phyloP scores from a whole-genome alignment of 169 alveolate genomes.

The Plasmodium billcollinsi region DNA sequence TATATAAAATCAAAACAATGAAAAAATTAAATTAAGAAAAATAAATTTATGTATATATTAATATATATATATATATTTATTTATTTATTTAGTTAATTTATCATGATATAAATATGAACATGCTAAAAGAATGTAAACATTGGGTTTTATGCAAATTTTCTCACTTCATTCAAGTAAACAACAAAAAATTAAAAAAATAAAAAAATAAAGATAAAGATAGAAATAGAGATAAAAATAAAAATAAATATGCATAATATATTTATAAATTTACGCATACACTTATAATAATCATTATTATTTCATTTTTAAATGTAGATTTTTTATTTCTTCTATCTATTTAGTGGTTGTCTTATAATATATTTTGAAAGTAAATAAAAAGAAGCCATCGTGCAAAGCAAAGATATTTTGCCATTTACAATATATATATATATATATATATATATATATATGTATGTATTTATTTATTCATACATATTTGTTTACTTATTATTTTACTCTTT shows the following conservation, averaged over 20 bases:
- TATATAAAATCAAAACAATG: too few species aligned
- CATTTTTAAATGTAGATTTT: slow-evolving; percentile 28
- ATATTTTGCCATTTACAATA: background rate
- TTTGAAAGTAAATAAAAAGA: slow-evolving; percentile 48
- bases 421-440: background rate
- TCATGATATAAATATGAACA: slow-evolving; percentile 19
- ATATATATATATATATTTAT: too few species aligned
- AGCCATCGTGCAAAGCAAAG: background rate
- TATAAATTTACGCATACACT: too few species aligned
- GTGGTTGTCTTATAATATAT: slow-evolving; percentile 42
- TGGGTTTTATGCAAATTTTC: slow-evolving; percentile 21
- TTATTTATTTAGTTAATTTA: too few species aligned
- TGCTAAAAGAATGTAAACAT: slow-evolving; percentile 3
- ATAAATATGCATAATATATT: too few species aligned
- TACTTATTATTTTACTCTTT: background rate
- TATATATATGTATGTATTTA: background rate
- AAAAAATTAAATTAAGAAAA: too few species aligned
- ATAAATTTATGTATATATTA: too few species aligned
- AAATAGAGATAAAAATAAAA: too few species aligned
- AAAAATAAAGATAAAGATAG: too few species aligned
- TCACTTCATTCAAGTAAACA: slow-evolving; percentile 25
- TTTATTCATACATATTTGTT: slow-evolving; percentile 8
- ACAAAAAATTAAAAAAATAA: too few species aligned
- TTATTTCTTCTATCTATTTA: slow-evolving; percentile 43
- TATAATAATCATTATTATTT: too few species aligned